Evolutionary conservation across 345 rosid species (phyloP).

Genomic region (Dimocarpus longan): DNA sequence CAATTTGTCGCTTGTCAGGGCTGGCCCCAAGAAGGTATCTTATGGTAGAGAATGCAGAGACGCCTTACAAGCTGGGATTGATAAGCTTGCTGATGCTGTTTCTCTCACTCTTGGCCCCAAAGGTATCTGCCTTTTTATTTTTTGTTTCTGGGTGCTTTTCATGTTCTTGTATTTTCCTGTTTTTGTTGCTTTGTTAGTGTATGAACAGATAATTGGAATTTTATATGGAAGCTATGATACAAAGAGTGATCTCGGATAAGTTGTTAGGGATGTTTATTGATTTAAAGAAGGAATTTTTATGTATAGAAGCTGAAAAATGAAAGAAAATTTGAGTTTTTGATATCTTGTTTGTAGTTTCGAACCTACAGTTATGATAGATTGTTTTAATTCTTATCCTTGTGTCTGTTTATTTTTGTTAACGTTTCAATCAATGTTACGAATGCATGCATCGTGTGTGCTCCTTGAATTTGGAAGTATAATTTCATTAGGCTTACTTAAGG

Average conservation of each 20-base stretch:
- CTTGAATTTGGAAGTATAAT: background rate
- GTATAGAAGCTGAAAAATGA: background rate
- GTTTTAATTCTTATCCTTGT: background rate
- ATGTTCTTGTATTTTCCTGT: background rate
- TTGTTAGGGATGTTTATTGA: background rate
- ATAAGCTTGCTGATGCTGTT: conserved; percentile 89
- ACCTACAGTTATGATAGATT: background rate
- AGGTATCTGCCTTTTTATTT: conserved; percentile 42
- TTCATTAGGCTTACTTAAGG: background rate
- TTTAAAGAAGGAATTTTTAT: background rate
- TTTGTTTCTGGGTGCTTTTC: background rate
- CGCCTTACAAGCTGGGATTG: conserved; percentile 78
- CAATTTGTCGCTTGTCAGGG: conserved; percentile 42
- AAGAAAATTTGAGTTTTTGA: background rate
- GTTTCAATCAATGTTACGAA: background rate
- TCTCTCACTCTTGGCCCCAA: conserved; percentile 82
- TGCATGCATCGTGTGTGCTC: background rate
- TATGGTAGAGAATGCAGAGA: conserved; percentile 72
- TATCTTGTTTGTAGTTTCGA: background rate
- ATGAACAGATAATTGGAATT: background rate
- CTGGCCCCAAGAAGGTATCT: conserved; percentile 71
- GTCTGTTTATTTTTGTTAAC: background rate
- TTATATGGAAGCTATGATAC: background rate
- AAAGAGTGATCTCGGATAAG: background rate
- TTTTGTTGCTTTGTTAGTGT: background rate